Evolutionary conservation across 2,329 filamentous ascomycete genomes (phyloP).

Genomic region (Colletotrichum shisoi): DNA sequence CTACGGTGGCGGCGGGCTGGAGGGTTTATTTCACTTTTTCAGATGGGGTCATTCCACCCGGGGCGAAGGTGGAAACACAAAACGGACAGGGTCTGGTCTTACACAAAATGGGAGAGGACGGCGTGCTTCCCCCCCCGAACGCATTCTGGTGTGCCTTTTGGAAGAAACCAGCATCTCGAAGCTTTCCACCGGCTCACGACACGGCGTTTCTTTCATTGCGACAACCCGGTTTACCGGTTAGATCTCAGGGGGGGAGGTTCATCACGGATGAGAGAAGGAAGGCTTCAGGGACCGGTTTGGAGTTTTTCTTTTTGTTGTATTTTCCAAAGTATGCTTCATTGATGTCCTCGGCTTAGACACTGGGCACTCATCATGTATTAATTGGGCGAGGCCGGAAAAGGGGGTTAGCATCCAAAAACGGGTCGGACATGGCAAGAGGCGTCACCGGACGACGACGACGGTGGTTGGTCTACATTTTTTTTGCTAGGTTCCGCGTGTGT

Average conservation of each 20-base stretch:
- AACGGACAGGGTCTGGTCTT: constrained; percentile 24
- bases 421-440: constrained; percentile 1
- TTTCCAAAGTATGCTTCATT: not conserved
- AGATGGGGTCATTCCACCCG: not conserved
- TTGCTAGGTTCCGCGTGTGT: not conserved
- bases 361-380: constrained; percentile 6
- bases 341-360: not conserved
- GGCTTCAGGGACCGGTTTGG: not conserved
- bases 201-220: constrained; percentile 29
- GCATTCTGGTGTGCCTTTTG: constrained; percentile 24
- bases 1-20: constrained; percentile 1
- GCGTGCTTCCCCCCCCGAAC: constrained; percentile 3
- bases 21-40: not conserved
- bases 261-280: not conserved
- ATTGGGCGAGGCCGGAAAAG: constrained; percentile 16
- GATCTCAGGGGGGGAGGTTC: not conserved
- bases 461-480: not conserved
- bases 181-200: constrained; percentile 16
- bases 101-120: constrained; percentile 1
- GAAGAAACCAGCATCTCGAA: constrained; percentile 26
- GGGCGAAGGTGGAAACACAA: constrained; percentile 21
- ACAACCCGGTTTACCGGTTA: constrained; percentile 5
- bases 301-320: not conserved
- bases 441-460: not conserved
- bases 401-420: not conserved